These are phyloP conservation scores for Sugiyamaella grinbergsii DNA, from an alignment of 1,139 yeast species.

Conservation along the genomic window DNA sequence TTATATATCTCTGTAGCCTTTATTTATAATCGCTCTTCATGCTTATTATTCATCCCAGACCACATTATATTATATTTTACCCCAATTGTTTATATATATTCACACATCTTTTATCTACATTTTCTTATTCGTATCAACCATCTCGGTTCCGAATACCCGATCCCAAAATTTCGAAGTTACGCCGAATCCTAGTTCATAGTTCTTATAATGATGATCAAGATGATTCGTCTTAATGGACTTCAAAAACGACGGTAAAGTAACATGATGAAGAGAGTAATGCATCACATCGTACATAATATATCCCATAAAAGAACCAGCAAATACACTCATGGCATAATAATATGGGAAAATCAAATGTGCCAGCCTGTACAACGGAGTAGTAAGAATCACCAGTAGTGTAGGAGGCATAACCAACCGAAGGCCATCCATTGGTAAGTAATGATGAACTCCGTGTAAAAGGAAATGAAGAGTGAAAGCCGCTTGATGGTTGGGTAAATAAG, in stretches of 20 bases:
- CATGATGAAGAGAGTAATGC: conserved; percentile 88
- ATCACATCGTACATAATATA: conserved; percentile 88
- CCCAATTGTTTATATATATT: too few relatives aligned
- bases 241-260: conserved; percentile 70
- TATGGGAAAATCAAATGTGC: conserved; percentile 62
- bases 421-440: conserved; percentile 95
- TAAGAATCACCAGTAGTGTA: conserved; percentile 61
- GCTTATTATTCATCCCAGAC: too few relatives aligned
- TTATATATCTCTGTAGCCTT: too few relatives aligned
- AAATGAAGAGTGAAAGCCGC: conserved; percentile 79
- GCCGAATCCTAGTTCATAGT: conserved; percentile 94
- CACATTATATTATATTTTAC: not conserved
- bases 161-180: conserved; percentile 96
- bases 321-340: conserved; percentile 62
- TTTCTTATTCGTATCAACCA: conserved; percentile 39
- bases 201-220: conserved; percentile 95
- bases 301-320: conserved; percentile 95
- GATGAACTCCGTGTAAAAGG: conserved; percentile 93
- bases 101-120: conserved; percentile 5
- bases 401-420: conserved; percentile 96
- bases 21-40: too few relatives aligned
- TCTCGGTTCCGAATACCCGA: conserved; percentile 74
- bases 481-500: conserved; percentile 78
- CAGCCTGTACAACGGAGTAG: conserved; percentile 61
- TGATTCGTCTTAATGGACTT: conserved; percentile 85